These are phyloP conservation scores for Pelargonium cotyledonis DNA, from an alignment of 441 rosid genomes.

Conservation along the genomic window DNA sequence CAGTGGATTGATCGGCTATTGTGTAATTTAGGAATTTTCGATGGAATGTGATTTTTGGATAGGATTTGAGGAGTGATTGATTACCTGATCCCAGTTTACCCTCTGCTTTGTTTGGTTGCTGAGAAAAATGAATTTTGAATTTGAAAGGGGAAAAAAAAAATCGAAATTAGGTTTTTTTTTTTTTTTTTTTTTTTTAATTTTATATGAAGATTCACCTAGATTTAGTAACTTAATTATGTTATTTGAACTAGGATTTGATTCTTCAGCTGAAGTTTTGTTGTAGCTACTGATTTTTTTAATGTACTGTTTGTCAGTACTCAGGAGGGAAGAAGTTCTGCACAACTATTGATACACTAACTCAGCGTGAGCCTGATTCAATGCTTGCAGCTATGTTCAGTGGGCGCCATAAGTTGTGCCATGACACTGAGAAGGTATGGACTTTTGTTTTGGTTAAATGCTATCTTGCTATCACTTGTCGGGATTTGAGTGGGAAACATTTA, in stretches of 20 bases:
- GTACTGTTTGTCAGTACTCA: conserved; percentile 15
- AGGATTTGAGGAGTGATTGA: neutral
- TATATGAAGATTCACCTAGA: too few species aligned
- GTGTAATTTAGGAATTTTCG: too few species aligned
- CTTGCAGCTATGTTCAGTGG: conserved; percentile 98
- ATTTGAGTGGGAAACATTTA: too few species aligned
- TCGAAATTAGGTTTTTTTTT: too few species aligned
- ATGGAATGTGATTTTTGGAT: too few species aligned
- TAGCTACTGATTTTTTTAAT: neutral
- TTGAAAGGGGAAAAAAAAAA: neutral
- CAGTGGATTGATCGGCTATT: too few species aligned
- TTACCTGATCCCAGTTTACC: neutral
- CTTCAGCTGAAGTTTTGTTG: neutral
- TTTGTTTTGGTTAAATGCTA: neutral
- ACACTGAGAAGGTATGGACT: conserved; percentile 45
- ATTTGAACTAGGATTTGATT: neutral
- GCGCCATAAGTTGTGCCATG: conserved; percentile 52
- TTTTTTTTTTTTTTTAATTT: too few species aligned
- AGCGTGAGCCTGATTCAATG: conserved; percentile 86
- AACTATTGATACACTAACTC: conserved; percentile 69
- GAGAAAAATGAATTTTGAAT: neutral
- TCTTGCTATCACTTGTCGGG: neutral
- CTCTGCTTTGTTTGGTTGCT: neutral
- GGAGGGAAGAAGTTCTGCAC: conserved; percentile 86
- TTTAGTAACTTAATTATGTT: neutral